These are phyloP conservation scores for Daucus carota DNA, from an alignment of 129 eudicot genomes.

Conservation along the genomic window DH1_v3.0 NC_030389.2:42257501-42258000, in stretches of 20 bases:
- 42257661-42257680: not conserved
- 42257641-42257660: not conserved
- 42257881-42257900: not conserved
- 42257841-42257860: not conserved
- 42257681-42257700: not conserved
- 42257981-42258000: not conserved
- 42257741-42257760: conserved; percentile 63
- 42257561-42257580: not conserved
- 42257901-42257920: not conserved
- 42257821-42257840: conserved; percentile 1
- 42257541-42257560: not conserved
- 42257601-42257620: not conserved
- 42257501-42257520: not conserved
- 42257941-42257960: not conserved
- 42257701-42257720: conserved; percentile 15
- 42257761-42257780: conserved; percentile 26
- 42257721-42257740: conserved; percentile 79
- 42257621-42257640: not conserved
- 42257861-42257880: not conserved
- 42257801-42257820: conserved; percentile 44
- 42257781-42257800: conserved; percentile 18
- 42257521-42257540: not conserved
- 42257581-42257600: not conserved
- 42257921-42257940: not conserved
- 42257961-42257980: not conserved